Percentiles rank a stretch among this genome's conserved stretches.
Conservation (phyloP, 2,329 filamentous ascomycete species). For the Claviceps citrina region DNA sequence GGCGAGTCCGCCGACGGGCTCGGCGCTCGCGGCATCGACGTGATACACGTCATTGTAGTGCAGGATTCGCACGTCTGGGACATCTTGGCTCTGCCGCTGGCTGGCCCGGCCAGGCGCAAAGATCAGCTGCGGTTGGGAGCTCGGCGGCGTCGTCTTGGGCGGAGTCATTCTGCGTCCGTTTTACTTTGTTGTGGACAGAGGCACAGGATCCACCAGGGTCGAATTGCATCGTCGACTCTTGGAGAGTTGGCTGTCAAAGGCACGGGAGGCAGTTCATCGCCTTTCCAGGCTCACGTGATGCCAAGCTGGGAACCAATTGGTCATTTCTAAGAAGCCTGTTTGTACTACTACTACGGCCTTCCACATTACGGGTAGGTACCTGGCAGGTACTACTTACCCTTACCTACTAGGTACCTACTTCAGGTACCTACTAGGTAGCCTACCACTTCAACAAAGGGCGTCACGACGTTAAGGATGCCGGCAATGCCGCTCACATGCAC, state of each 20-base stretch:
- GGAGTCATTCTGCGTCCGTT: no score
- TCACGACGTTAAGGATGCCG: no score
- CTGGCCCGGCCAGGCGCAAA: conserved; percentile 10
- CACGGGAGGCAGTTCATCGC: neutral
- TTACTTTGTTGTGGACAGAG: no score
- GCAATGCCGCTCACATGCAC: neutral
- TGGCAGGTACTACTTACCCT: no score
- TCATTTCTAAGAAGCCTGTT: no score
- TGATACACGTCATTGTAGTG: conserved; percentile 96
- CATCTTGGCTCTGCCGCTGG: conserved; percentile 15
- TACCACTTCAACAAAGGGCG: no score
- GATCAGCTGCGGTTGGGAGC: conserved; percentile 15
- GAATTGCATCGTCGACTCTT: no score
- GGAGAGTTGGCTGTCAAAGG: neutral
- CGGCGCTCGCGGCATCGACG: conserved; percentile 57
- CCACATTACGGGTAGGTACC: no score
- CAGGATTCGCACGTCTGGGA: conserved; percentile 57
- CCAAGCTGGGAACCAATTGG: neutral
- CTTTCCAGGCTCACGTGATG: conserved; percentile 1
- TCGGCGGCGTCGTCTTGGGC: conserved; percentile 9
- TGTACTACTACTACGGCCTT: no score
- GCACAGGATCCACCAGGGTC: no score
- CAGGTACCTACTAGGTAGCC: no score
- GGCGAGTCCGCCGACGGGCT: conserved; percentile 68
- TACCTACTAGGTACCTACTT: no score